Conservation (phyloP, 352 stramenopile genomes). For the Peronospora tabacina region DNA sequence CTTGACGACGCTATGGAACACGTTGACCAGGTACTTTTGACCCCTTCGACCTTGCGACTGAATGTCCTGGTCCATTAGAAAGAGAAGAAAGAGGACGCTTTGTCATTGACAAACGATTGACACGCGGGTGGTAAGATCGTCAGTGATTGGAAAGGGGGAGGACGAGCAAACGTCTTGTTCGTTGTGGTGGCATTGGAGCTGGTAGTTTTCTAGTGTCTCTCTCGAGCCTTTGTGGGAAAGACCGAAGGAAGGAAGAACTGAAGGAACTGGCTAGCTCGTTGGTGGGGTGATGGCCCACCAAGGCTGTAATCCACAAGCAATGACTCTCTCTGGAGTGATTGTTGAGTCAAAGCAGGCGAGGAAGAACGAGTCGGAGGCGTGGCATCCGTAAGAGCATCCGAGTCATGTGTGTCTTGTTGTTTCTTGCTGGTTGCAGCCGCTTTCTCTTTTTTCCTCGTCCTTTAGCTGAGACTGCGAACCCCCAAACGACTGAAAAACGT, state of each 20-base stretch:
- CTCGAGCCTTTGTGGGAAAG: background rate
- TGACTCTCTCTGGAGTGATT: constrained; percentile 6
- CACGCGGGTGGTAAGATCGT: constrained; percentile 9
- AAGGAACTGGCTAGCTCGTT: constrained; percentile 39
- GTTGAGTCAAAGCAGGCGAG: constrained; percentile 4
- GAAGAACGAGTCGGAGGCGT: background rate
- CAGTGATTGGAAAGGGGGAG: constrained; percentile 1
- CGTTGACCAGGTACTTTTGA: constrained; percentile 66
- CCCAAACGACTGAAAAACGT: constrained; percentile 15
- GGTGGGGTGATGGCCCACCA: constrained; percentile 46
- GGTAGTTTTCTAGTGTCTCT: constrained; percentile 9
- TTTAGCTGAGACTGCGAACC: constrained; percentile 18
- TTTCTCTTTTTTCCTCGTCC: background rate
- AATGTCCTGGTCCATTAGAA: background rate
- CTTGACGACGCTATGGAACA: constrained; percentile 63
- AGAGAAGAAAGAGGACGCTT: background rate
- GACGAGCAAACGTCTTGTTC: constrained; percentile 8
- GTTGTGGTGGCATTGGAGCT: constrained; percentile 11
- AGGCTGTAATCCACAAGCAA: constrained; percentile 67
- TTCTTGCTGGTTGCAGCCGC: background rate
- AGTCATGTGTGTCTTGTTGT: background rate
- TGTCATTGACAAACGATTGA: constrained; percentile 1
- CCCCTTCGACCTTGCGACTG: background rate
- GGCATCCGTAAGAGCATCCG: background rate
- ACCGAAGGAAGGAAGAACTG: constrained; percentile 8